Conservation (phyloP, 805 yeast genomes). For the Wickerhamomyces rabaulensis region DNA sequence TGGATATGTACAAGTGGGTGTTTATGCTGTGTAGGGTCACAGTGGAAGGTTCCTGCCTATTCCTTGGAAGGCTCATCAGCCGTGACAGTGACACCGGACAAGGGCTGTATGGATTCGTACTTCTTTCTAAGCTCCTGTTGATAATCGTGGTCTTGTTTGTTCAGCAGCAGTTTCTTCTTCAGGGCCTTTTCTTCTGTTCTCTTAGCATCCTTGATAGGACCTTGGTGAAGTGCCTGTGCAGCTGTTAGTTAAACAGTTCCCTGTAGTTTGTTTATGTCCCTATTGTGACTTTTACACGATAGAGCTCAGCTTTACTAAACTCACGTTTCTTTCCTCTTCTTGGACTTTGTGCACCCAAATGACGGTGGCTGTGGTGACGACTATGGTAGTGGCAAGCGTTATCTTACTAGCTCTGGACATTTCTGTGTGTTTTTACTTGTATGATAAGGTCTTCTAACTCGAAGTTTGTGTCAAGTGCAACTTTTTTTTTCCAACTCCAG, state of each 20-base stretch:
- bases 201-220: conserved; percentile 80
- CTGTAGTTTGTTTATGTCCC: background rate
- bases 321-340: conserved; percentile 56
- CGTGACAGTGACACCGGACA: conserved; percentile 45
- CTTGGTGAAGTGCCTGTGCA: conserved; percentile 60
- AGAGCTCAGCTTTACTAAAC: conserved; percentile 18
- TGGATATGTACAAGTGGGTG: background rate
- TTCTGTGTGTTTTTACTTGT: background rate
- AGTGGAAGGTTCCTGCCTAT: background rate
- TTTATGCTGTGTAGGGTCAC: background rate
- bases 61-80: conserved; percentile 30
- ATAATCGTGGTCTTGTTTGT: conserved; percentile 59
- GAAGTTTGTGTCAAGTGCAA: background rate
- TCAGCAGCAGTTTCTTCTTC: conserved; percentile 30
- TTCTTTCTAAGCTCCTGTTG: conserved; percentile 57
- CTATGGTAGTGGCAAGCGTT: conserved; percentile 57
- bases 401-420: conserved; percentile 82
- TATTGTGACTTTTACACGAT: background rate
- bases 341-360: conserved; percentile 69
- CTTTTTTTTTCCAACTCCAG: background rate
- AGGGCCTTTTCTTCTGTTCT: conserved; percentile 32
- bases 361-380: conserved; percentile 54
- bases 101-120: conserved; percentile 57
- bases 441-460: background rate
- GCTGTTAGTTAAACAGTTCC: background rate